phyloP scores from a whole-genome alignment of 1,284 basidiomycete genomes.

The Leccinum pachyderme region DNA sequence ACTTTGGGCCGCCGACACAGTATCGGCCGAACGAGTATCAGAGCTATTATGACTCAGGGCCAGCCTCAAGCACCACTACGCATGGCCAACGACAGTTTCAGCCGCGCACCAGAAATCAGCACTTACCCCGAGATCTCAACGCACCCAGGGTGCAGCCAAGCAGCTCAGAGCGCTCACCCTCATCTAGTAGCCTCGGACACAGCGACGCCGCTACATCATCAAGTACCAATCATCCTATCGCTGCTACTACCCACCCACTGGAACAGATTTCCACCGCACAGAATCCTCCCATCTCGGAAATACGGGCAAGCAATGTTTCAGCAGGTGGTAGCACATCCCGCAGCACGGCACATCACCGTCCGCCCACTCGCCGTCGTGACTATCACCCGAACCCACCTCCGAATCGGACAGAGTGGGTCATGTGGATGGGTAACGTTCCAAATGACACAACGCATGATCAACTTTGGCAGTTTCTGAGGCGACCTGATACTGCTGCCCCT shows the following conservation, averaged over 20 bases:
- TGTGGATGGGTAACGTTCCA: constrained; percentile 94
- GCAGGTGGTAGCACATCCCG: not conserved
- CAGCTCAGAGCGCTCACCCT: not conserved
- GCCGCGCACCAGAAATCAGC: constrained; percentile 10
- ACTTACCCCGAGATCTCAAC: constrained; percentile 15
- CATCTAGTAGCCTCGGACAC: not conserved
- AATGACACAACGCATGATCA: constrained; percentile 85
- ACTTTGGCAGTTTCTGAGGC: constrained; percentile 83
- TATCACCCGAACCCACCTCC: constrained; percentile 68
- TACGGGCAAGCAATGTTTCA: not conserved
- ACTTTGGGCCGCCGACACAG: constrained; percentile 44
- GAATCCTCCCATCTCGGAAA: not conserved
- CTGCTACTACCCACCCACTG: not conserved
- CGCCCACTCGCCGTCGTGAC: constrained; percentile 36
- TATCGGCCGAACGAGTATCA: constrained; percentile 43
- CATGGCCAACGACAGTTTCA: constrained; percentile 42
- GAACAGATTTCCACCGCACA: constrained; percentile 1
- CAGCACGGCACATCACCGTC: constrained; percentile 22
- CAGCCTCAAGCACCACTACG: constrained; percentile 23
- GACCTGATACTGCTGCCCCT: constrained; percentile 21
- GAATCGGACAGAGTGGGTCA: constrained; percentile 87
- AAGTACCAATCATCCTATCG: not conserved
- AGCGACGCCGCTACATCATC: not conserved
- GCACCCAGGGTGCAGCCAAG: not conserved
- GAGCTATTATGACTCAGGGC: constrained; percentile 47